phyloP scores from a whole-genome alignment of 176 grass and related monocot species.

The Typha latifolia region DNA sequence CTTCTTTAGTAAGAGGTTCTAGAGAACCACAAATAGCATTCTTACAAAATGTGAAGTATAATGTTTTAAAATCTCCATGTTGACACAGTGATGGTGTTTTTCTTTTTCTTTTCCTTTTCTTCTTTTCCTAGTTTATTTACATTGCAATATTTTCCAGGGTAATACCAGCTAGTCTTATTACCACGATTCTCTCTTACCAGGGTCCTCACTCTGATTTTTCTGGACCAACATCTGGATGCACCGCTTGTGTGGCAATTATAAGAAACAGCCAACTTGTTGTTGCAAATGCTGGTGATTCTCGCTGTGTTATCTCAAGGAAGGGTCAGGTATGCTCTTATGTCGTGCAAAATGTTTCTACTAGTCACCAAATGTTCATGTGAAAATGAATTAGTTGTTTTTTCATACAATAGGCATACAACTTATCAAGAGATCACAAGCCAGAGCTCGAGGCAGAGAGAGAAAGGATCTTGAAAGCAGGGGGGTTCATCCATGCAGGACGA shows the following conservation, averaged over 20 bases:
- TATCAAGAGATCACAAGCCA: conserved; percentile 96
- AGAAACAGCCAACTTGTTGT: conserved; percentile 75
- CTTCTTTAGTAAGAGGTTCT: too few relatives aligned
- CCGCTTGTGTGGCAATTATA: conserved; percentile 86
- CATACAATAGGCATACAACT: conserved; percentile 65
- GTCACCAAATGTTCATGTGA: background rate
- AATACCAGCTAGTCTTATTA: conserved; percentile 9
- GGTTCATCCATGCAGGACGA: conserved; percentile 77
- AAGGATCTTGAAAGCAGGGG: conserved; percentile 86
- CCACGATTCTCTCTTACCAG: conserved; percentile 28
- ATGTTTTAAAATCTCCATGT: too few relatives aligned
- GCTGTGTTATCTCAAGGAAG: conserved; percentile 88
- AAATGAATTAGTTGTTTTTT: conserved; percentile 11
- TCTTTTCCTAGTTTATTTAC: background rate
- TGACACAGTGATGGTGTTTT: too few relatives aligned
- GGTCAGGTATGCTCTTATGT: conserved; percentile 43
- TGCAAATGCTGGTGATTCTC: conserved; percentile 91
- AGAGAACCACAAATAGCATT: too few relatives aligned
- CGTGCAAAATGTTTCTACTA: background rate
- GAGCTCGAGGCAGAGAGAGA: conserved; percentile 80
- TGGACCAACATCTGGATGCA: conserved; percentile 75
- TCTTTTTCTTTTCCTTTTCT: background rate
- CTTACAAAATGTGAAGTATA: too few relatives aligned
- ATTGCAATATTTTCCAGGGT: background rate
- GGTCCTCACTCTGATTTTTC: conserved; percentile 88